Evolutionary conservation across 2,329 filamentous ascomycete species (phyloP).

Genomic region (Penicillium paneum): DNA sequence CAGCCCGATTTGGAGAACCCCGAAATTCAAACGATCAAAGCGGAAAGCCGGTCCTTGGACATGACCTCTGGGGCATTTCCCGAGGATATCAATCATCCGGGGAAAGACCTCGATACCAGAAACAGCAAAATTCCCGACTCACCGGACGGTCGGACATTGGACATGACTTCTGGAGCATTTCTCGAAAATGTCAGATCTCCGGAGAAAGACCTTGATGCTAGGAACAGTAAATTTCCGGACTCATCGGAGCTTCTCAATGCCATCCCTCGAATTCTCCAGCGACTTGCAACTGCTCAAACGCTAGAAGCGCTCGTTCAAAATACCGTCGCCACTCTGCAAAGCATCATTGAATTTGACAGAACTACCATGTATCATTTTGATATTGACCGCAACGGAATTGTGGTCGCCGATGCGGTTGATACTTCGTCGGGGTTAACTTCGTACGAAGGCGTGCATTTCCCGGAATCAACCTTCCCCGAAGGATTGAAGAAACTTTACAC

Average conservation of each 20-base stretch:
- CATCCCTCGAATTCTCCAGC: constrained; percentile 83
- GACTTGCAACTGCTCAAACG: constrained; percentile 67
- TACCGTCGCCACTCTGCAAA: constrained; percentile 75
- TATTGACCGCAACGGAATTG: constrained; percentile 73
- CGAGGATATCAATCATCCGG: not conserved
- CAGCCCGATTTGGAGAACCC: not conserved
- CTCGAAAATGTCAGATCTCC: not conserved
- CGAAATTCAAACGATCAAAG: not conserved
- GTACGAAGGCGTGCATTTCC: constrained; percentile 80
- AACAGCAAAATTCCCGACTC: not conserved
- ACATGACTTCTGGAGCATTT: not conserved
- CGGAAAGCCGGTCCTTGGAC: not conserved
- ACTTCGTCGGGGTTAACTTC: constrained; percentile 70
- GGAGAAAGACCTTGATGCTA: not conserved
- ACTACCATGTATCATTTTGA: constrained; percentile 93
- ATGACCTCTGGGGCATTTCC: not conserved
- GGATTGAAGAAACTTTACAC: constrained; percentile 81
- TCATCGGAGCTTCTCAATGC: constrained; percentile 75
- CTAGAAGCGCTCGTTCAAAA: constrained; percentile 73
- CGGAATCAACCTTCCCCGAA: constrained; percentile 78
- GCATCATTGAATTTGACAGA: constrained; percentile 79
- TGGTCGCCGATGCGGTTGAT: constrained; percentile 80
- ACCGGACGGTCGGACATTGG: constrained; percentile 58
- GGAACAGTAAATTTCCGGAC: not conserved
- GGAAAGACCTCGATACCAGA: not conserved